Percentiles rank a stretch among this genome's conserved stretches.
Conservation (phyloP, 2,329 filamentous ascomycete species). For the Ophiostoma ips region DNA sequence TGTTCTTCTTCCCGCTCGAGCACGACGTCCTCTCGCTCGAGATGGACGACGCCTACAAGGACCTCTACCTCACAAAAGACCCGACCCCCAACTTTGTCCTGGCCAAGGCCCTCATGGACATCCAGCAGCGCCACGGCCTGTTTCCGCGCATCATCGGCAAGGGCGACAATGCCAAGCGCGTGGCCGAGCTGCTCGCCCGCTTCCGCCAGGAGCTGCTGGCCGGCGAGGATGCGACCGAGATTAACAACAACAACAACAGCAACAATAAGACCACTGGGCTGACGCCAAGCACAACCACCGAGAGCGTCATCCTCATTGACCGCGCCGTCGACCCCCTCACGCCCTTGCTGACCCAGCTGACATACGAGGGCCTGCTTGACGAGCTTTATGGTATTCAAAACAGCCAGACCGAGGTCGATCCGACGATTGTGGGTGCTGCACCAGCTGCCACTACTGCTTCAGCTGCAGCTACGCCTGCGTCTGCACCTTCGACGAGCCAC, state of each 20-base stretch:
- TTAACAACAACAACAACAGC: no score
- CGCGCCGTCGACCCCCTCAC: conserved; percentile 91
- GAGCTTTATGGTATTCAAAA: conserved; percentile 85
- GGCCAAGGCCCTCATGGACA: conserved; percentile 82
- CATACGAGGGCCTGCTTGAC: conserved; percentile 91
- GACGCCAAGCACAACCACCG: conserved; percentile 73
- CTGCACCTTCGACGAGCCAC: no score
- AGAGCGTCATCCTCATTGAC: conserved; percentile 89
- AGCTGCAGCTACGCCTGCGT: conserved; percentile 36
- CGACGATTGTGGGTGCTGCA: conserved; percentile 64
- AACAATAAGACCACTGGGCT: conserved; percentile 57
- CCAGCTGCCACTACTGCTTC: conserved; percentile 28
- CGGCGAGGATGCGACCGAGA: conserved; percentile 57
- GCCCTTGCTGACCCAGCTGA: conserved; percentile 81
- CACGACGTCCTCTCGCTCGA: conserved; percentile 85
- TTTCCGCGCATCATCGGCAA: conserved; percentile 93
- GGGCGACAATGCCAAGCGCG: conserved; percentile 79
- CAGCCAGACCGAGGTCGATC: conserved; percentile 86
- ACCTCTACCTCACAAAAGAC: conserved; percentile 82
- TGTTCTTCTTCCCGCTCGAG: conserved; percentile 86
- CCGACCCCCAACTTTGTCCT: conserved; percentile 80
- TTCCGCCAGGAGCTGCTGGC: conserved; percentile 85
- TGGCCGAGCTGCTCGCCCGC: conserved; percentile 73
- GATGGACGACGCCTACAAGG: conserved; percentile 71
- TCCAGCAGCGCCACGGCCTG: conserved; percentile 82